Evolutionary conservation across 768 basidiomycete species (phyloP), one percentile per base, ranked within the genome.

Genomic region (Leccinum longicurvipes): DNA sequence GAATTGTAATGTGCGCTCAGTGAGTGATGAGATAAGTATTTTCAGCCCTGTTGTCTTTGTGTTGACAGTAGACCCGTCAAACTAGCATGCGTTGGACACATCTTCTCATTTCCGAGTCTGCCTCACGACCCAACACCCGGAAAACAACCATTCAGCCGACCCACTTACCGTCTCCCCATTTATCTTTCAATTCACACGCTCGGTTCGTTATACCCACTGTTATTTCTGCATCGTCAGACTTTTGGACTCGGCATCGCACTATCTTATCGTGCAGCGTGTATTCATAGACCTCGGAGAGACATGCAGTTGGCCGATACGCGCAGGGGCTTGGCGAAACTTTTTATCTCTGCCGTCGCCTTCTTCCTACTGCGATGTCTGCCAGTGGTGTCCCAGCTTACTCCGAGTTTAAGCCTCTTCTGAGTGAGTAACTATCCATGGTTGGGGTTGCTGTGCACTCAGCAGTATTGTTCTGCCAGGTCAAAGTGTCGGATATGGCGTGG

Each of bases 401-500:
- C 29, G 75, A 74, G 45, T 77, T 78, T 63, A 75, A 68, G 52
- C 77, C 77, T 42, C 60, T 77, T 23, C 68, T 78, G 4, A 50
- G 76, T 77, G 53, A 17, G 70, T 63, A 14, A 23, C 1, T 17
- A 25, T 14, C 19, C 41, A 25, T 6, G 6, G 21, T 17, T 23
- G 39, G 53, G 12, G 5, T 39, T 47, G 10, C 17, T 34, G 3
- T 8, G n/a, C 17, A 8, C 34, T 14, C 32, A 17, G 8, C n/a
- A 36, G n/a, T 8, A 17, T 8, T n/a, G 9, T 29, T 47, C 28
- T n/a, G 4, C 51, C n/a, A 78, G 78, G 61, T 23, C 70, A 78
- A 62, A 75, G 78, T 55, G 76, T 79, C 10, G 79, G 78, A 21
- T 80, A 78, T 74, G 77, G 79, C 11, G 77, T 79, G 8, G 77